A percentile compares a stretch with the other conserved stretches of the same genome.
Evolutionary conservation across 148 eudicot genomes (phyloP).

Genomic region (Arctostaphylos glauca): DNA sequence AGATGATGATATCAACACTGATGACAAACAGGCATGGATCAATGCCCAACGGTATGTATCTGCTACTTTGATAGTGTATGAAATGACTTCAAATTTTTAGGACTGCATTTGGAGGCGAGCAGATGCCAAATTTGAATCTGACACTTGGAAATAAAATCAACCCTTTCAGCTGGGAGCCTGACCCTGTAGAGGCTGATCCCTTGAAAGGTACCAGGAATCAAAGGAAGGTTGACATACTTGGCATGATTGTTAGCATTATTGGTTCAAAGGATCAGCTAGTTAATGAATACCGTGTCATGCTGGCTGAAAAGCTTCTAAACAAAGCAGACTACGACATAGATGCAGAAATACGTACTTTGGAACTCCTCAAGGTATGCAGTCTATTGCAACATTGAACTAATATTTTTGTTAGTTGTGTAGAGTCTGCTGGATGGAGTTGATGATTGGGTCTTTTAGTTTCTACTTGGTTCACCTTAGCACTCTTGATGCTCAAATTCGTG

Average conservation of each 20-base stretch:
- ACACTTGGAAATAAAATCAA: slow-evolving; percentile 15
- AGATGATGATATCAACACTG: slow-evolving; percentile 71
- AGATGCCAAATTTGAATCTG: slow-evolving; percentile 11
- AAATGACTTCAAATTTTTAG: not conserved
- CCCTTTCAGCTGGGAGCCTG: slow-evolving; percentile 90
- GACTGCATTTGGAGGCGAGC: not conserved
- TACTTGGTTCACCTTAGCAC: slow-evolving; percentile 1
- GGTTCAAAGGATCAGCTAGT: slow-evolving; percentile 98
- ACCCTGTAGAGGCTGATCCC: slow-evolving; percentile 97
- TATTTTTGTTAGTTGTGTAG: slow-evolving; percentile 10
- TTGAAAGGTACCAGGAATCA: slow-evolving; percentile 61
- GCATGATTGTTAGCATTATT: slow-evolving; percentile 94
- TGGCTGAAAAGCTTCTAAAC: slow-evolving; percentile 96
- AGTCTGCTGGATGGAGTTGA: slow-evolving; percentile 15
- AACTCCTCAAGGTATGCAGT: slow-evolving; percentile 76
- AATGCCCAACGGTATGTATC: slow-evolving; percentile 70
- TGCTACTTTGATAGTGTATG: slow-evolving; percentile 5
- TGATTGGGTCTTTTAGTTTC: not conserved
- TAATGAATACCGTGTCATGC: slow-evolving; percentile 93
- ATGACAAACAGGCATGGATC: slow-evolving; percentile 93
- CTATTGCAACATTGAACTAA: not conserved
- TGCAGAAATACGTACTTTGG: slow-evolving; percentile 87
- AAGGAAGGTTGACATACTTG: slow-evolving; percentile 90
- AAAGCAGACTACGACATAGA: slow-evolving; percentile 96
- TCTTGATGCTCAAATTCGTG: slow-evolving; percentile 13